phyloP scores from a whole-genome alignment of 345 rosid species.

The Psidium guajava region DNA sequence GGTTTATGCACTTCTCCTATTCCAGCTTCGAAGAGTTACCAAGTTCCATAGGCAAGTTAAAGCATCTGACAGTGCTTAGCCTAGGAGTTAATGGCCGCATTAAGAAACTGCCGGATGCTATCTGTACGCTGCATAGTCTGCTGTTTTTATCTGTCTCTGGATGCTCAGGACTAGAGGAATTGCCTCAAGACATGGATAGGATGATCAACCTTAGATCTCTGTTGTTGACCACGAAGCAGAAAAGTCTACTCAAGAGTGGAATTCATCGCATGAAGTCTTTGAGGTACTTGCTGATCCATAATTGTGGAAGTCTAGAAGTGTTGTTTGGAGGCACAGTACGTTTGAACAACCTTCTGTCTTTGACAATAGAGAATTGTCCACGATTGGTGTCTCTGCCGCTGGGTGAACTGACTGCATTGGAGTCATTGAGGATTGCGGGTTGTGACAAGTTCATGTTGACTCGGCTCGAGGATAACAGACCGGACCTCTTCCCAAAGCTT shows the following conservation, averaged over 20 bases:
- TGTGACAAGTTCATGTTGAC: neutral
- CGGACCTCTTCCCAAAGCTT: neutral
- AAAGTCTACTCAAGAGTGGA: neutral
- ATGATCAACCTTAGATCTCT: neutral
- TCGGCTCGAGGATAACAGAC: neutral
- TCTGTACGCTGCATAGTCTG: neutral
- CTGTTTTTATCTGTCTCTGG: neutral
- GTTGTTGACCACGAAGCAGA: neutral
- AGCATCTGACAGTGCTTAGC: neutral
- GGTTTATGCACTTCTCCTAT: neutral
- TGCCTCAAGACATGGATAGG: neutral
- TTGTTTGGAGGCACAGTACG: neutral
- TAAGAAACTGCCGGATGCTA: neutral
- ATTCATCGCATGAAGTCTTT: neutral
- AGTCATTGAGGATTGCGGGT: neutral
- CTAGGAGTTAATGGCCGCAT: neutral
- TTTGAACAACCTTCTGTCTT: neutral
- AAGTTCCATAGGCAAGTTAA: neutral
- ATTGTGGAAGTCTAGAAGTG: neutral
- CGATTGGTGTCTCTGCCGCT: neutral
- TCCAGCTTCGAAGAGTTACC: neutral
- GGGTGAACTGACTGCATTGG: neutral
- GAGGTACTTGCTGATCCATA: neutral
- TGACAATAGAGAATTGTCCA: neutral
- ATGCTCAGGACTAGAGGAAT: neutral